Evolutionary conservation across 257 asterid genomes (phyloP), one percentile per base, ranked within the genome.

Genomic region (Lithospermum erythrorhizon): DNA sequence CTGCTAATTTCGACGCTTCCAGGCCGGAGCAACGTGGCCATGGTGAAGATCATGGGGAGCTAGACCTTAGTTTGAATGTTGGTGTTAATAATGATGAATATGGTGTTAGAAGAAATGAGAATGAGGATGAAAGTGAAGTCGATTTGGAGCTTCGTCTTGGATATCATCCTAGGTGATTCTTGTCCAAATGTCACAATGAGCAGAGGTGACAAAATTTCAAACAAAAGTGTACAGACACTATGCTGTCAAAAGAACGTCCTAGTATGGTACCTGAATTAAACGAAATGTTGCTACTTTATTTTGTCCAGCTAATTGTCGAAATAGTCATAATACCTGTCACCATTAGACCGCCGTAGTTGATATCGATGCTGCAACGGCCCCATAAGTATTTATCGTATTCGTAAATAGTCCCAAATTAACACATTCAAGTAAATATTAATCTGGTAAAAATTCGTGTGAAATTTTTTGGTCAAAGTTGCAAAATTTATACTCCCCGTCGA

Each of bases 71-170:
- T 57, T 54, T 84, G 27, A 63, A 75, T 47, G 66, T 81, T 10
- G 86, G 85, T 23, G 53, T 77, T 5, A 32, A 78, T 13, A 52
- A 65, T 6, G 66, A 11, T 24, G 72, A 62, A 1, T 78, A 7
- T 10, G 81, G 59, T 4, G 75, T 63, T 48, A 49, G 32, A 54
- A 57, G 22, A 24, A 7, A 58, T 63, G 67, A 63, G 2, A 37
- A 57, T 56, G 74, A 37, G 61, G 75, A 73, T 66, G 82, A 76
- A 53, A 62, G 25, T 61, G 85, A 89, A 56, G 73, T 87, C 25
- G 97, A 90, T 73, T 81, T 90, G 87, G 95, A 87, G 85, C 97
- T 87, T 67, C 95, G 94, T 9, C 80, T 90, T n/a, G 97, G 97
- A 20, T 75, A 81, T 45, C 68, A 80, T 35, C 83, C 20, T 13